Evolutionary conservation across 1,139 yeast species (phyloP), one percentile per base, ranked within the genome.

Genomic region (Debaryomyces fabryi): DNA sequence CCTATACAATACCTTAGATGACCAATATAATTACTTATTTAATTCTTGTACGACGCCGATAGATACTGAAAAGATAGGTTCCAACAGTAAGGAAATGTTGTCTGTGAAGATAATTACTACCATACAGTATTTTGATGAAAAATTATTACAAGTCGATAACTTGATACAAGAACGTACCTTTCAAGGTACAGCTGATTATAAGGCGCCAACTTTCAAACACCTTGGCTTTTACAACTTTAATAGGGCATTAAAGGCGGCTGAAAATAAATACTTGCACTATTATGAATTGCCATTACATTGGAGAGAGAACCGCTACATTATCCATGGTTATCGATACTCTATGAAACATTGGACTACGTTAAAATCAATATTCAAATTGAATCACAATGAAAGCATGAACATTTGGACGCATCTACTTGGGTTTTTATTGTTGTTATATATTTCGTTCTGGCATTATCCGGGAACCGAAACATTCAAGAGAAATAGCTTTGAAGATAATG

Each of bases 381-480:
- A 72, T 57, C 98, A 93, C 68, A 93, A 93, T 63, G 99, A 93
- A 65, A 80, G 96, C 1, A 81, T 89, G 67, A 93, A 93, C 68
- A 91, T 93, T 50, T 93, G 99, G 99, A 80, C 97, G 0, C 99
- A 93, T 69, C 62, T 90, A 30, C 45, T 82, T 2, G 99, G 97
- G 12, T 78, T 87, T 8, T 45, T 81, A 2, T 60, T 82, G 30
- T 70, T 92, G 66, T 49, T 79, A 1, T 85, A 83, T 54, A 63
- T 91, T 30, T 76, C 83, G 23, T 51, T 82, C 13, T 71, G 69
- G 54, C 86, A 86, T 56, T 86, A 79, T 61, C 97, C 98, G 12
- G 51, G 55, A 4, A 71, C 85, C 0, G 67, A 62, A 6, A 77
- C 78, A 0, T 81, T 63, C 51, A 52, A 54, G 51, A 60, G 44